phyloP scores from a whole-genome alignment of 2,329 filamentous ascomycete species.

The Gaeumannomyces tritici region DNA sequence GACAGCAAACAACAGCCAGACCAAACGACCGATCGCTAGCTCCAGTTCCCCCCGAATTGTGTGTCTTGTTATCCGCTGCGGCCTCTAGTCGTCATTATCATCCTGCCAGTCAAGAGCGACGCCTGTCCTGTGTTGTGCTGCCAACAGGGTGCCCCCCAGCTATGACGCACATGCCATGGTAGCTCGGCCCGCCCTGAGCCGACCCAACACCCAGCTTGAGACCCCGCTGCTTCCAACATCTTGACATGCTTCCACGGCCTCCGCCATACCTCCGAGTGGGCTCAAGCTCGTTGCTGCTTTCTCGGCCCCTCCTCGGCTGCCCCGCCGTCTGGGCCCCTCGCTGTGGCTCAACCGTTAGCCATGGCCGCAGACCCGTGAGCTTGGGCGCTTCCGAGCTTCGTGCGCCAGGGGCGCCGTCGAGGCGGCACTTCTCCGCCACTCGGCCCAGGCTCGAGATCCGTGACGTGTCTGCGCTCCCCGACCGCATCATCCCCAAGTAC shows the following conservation, averaged over 20 bases:
- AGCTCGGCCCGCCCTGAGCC: background rate
- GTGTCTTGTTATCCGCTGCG: background rate
- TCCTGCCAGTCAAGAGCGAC: no score
- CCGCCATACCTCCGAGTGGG: background rate
- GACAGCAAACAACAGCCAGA: background rate
- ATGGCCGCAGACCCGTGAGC: background rate
- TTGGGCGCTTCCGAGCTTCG: background rate
- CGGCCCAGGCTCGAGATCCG: conserved; percentile 34
- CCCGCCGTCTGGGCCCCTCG: no score
- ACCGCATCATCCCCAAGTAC: conserved; percentile 53
- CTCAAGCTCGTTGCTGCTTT: no score
- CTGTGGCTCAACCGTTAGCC: no score
- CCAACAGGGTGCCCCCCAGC: background rate
- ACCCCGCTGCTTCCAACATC: background rate
- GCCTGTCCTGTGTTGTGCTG: background rate
- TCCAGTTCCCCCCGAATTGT: background rate
- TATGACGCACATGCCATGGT: background rate
- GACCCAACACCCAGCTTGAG: background rate
- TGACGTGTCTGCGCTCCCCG: conserved; percentile 37
- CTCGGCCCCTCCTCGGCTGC: no score
- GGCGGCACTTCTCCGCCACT: conserved; percentile 41
- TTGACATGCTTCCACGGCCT: background rate
- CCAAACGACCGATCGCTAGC: background rate
- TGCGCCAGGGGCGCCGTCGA: background rate
- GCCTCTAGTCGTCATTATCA: no score